These are phyloP conservation scores for Cercis canadensis DNA, from an alignment of 306 rosid genomes.

Conservation along the genomic window DNA sequence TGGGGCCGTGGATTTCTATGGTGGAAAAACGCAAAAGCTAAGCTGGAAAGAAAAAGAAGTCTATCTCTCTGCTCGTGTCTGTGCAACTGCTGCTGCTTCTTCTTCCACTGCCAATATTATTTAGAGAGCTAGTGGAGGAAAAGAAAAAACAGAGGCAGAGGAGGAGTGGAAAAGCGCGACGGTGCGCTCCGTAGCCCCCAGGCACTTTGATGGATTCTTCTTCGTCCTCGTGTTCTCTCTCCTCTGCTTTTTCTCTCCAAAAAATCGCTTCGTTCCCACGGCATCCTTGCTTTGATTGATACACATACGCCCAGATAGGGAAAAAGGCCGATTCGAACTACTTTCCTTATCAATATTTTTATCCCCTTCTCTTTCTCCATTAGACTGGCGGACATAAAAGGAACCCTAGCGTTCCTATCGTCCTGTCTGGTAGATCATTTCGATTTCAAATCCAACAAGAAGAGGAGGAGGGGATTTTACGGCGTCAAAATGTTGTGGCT, in stretches of 20 bases:
- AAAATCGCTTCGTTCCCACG: constrained; percentile 56
- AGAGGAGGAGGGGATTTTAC: constrained; percentile 30
- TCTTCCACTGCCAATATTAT: constrained; percentile 11
- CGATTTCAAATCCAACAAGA: constrained; percentile 41
- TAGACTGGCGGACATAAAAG: constrained; percentile 51
- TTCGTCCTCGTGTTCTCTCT: constrained; percentile 30
- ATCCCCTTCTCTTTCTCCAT: neutral
- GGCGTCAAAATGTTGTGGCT: constrained; percentile 58
- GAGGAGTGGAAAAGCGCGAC: constrained; percentile 29
- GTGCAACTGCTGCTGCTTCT: constrained; percentile 29
- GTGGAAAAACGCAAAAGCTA: constrained; percentile 53
- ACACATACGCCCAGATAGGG: constrained; percentile 8
- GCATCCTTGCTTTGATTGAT: constrained; percentile 39
- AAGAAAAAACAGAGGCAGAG: constrained; percentile 27
- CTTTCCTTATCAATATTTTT: constrained; percentile 11
- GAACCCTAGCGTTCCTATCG: constrained; percentile 48
- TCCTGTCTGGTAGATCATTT: constrained; percentile 40
- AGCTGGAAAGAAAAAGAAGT: constrained; percentile 44
- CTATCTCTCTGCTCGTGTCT: constrained; percentile 24
- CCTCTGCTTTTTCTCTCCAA: constrained; percentile 20
- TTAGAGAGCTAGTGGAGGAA: constrained; percentile 23
- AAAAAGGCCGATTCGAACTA: constrained; percentile 31
- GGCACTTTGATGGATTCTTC: constrained; percentile 46
- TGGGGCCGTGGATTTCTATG: constrained; percentile 50
- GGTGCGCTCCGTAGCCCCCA: constrained; percentile 42